phyloP scores from a whole-genome alignment of 129 eudicot species.

The Gnaphalium uliginosum region DNA sequence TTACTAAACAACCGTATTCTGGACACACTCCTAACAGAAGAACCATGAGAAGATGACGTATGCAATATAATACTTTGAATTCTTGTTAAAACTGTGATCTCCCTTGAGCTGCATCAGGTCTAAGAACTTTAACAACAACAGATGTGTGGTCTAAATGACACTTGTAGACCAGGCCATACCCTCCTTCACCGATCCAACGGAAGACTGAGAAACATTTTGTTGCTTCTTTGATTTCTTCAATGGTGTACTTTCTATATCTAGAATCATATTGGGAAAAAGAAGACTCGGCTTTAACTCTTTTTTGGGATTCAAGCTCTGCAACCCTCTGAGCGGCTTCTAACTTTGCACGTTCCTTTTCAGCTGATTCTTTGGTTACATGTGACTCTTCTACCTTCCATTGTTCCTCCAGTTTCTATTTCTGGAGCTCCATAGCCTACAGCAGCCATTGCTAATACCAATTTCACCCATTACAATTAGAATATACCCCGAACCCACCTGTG shows the following conservation, averaged over 20 bases:
- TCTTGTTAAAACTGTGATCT: background rate
- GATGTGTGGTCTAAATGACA: slow-evolving; percentile 1
- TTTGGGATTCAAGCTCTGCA: slow-evolving; percentile 43
- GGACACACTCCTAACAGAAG: background rate
- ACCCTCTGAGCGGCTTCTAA: slow-evolving; percentile 56
- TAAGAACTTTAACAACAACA: slow-evolving; percentile 6
- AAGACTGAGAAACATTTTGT: background rate
- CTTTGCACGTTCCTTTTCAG: slow-evolving; percentile 57
- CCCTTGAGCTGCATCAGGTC: slow-evolving; percentile 1
- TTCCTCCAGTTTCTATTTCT: slow-evolving; percentile 73
- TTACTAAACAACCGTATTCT: background rate
- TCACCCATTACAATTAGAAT: background rate
- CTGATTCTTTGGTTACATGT: slow-evolving; percentile 49
- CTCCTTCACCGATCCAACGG: background rate
- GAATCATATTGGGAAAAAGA: slow-evolving; percentile 29
- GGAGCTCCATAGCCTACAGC: slow-evolving; percentile 71
- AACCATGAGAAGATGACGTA: slow-evolving; percentile 2
- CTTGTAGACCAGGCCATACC: background rate
- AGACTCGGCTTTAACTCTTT: slow-evolving; percentile 45
- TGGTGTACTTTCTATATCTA: slow-evolving; percentile 72
- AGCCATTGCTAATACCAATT: background rate
- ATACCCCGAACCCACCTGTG: background rate
- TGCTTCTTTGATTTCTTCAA: slow-evolving; percentile 21
- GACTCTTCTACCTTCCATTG: slow-evolving; percentile 58
- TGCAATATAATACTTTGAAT: background rate